Base-by-base conservation (phyloP, 495 filamentous ascomycete species). In the Penicillium tannophilum region DNA sequence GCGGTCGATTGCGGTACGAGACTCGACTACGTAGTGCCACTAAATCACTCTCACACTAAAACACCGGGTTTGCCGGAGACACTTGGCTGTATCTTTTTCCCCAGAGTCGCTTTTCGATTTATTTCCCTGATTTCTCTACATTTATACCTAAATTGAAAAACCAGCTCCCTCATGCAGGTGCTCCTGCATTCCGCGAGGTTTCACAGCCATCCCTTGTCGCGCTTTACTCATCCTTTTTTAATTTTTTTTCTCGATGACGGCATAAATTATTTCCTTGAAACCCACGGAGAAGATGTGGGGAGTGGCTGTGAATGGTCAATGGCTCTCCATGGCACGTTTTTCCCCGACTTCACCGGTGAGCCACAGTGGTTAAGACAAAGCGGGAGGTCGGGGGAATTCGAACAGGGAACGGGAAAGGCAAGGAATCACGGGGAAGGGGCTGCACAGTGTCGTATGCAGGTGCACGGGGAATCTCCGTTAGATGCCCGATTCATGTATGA, bases 281-380 rank as follows among this genome's bases (percentile, higher is more conserved):
- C 54, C 54, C 61, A 39, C 52, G 45, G 63, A 56, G 56, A 48
- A 43, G 46, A 19, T 68, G 66, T 62, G 66, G 64, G 59, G 64
- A 53, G 48, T 19, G 30, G 14, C 31, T 55, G 10, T 59, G n/a
- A 68, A 33, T 68, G 63, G 60, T 54, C 54, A 51, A 59, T 62
- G 17, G 33, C 24, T 54, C 55, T 56, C 42, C 60, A 36, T 52
- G 54, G 44, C 62, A 58, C 49, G 48, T 50, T 48, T 59, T 61
- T 47, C 66, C 67, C 67, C 64, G 60, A 63, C 57, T 67, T 67
- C 64, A 65, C 67, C 67, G 67, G 67, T 69, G 67, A 69, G 62
- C 64, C 31, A 69, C 64, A 60, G 44, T 31, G 66, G 66, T 50
- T 69, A 56, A 64, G 51, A 54, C 58, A 36, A 41, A 39, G 41